Evolutionary conservation across 1,284 basidiomycete genomes (phyloP).

Genomic region (Cutaneotrichosporon dermatis): DNA sequence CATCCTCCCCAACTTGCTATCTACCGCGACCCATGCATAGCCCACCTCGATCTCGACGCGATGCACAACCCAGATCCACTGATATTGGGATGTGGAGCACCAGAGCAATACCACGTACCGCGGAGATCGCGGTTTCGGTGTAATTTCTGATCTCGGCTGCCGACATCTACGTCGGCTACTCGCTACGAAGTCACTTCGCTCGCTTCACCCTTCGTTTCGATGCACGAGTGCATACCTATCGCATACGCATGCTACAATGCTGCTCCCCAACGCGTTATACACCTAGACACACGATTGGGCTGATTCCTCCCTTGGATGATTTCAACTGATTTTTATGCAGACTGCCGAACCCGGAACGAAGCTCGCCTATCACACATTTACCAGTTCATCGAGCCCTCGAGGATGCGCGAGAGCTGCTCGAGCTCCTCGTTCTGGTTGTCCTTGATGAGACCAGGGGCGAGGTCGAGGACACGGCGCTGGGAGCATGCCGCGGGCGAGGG

Average conservation of each 20-base stretch:
- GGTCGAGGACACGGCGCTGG: slow-evolving; percentile 46
- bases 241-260: slow-evolving; percentile 3
- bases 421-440: slow-evolving; percentile 71
- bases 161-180: too few species aligned
- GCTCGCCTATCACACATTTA: slow-evolving; percentile 18
- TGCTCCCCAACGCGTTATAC: neutral
- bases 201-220: neutral
- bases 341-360: neutral
- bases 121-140: too few species aligned
- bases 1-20: too few species aligned
- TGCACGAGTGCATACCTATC: slow-evolving; percentile 3
- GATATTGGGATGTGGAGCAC: too few species aligned
- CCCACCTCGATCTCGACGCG: too few species aligned
- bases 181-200: neutral
- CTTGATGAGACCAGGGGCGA: slow-evolving; percentile 51
- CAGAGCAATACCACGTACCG: too few species aligned
- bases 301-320: neutral
- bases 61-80: too few species aligned
- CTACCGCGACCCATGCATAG: too few species aligned
- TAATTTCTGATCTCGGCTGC: too few species aligned
- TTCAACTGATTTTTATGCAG: slow-evolving; percentile 1
- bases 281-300: neutral
- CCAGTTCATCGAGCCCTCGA: slow-evolving; percentile 50
- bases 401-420: slow-evolving; percentile 69
- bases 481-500: slow-evolving; percentile 45